Base-by-base conservation (phyloP, 768 basidiomycete genomes). In the Calocybe indica region DNA sequence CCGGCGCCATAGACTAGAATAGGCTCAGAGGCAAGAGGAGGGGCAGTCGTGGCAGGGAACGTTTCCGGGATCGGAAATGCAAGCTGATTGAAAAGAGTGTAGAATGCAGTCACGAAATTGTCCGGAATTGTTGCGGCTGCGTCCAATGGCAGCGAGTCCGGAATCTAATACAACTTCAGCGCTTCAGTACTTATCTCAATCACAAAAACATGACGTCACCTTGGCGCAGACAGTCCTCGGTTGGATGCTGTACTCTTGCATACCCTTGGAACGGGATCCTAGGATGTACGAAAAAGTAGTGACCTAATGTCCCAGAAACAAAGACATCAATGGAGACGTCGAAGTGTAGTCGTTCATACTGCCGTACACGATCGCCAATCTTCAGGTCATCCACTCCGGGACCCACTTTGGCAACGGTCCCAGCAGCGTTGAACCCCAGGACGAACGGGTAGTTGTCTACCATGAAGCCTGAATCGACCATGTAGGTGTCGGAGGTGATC, bases 1-100 rank as follows among this genome's bases (percentile, higher is more conserved):
- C 72, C 69, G 6, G 65, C 70, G 13, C 74, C 74, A 42, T 73
- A 74, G 11, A 75, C 52, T 12, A 75, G 62, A 46, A 75, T 67
- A 2, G 73, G 64, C 1, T 43, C 49, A 12, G 55, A 49, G 7
- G 61, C 61, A 22, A 54, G 46, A 11, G 58, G 53, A 11, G 67
- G 65, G 8, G 64, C 51, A 7, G 50, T 43, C 9, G 57, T 45
- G 5, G 60, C 47, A 3, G 66, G 66, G 51, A 70, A 66, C 7
- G 58, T 53, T 1, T 50, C 35, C 6, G 71, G 67, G 6, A 59
- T n/a, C 13, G 70, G 68, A 5, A 72, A 55, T 2, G 50, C 46
- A 12, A 76, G 55, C 31, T 65, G 59, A 45, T 62, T 62, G 50
- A 70, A 69, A 29, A 74, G 50, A 1, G 69, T 64, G 51, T 60